Percentiles rank a stretch among this genome's conserved stretches.
Evolutionary conservation across 345 rosid species (phyloP).

Genomic region (Luvunga scandens): DNA sequence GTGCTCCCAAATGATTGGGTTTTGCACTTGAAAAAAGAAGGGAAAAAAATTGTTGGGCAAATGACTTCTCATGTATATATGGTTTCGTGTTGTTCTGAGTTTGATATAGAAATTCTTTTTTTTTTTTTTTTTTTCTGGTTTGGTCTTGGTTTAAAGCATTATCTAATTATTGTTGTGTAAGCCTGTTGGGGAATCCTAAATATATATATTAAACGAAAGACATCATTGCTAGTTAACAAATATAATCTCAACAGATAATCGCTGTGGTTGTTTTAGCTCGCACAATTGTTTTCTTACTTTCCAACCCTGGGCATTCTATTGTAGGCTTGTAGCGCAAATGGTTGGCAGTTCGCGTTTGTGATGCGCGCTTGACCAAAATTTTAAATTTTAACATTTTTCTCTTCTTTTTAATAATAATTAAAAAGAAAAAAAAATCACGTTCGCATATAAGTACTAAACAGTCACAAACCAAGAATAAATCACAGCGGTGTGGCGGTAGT

Average conservation of each 20-base stretch:
- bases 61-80: constrained; percentile 8
- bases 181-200: no score
- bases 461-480: background rate
- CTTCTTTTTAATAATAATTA: background rate
- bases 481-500: background rate
- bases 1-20: background rate
- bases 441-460: background rate
- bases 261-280: background rate
- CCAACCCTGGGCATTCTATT: background rate
- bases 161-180: background rate
- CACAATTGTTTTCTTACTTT: background rate
- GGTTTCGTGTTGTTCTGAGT: background rate
- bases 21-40: no score
- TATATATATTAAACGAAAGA: no score
- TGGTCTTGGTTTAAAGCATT: background rate
- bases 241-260: background rate
- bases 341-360: background rate
- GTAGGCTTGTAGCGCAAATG: background rate
- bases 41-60: background rate
- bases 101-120: background rate
- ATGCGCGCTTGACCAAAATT: background rate
- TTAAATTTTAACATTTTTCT: no score
- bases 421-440: background rate
- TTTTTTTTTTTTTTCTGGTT: no score
- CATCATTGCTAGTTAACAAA: background rate